Base-by-base conservation (phyloP, 1,284 basidiomycete genomes). In the Boletellus deceptivus region DNA sequence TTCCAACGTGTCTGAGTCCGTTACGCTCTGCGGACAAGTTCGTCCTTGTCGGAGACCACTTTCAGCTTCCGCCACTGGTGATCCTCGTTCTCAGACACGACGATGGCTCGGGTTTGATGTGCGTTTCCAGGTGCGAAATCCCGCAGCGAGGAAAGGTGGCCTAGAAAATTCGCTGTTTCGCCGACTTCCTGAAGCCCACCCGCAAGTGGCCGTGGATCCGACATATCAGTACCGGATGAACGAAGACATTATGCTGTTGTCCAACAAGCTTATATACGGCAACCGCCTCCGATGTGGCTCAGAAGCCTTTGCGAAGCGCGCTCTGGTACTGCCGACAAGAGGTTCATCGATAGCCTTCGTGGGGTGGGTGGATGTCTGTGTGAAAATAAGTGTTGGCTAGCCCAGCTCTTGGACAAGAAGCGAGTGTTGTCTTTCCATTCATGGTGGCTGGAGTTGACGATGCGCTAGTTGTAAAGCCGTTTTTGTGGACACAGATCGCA, bases 171-270 rank as follows among this genome's bases (percentile, higher is more conserved):
- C 92, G 1, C 78, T 99, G 9, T 99, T 99, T 76, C 84, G 90
- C 44, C 78, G 86, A 2, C 79, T 99, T 4, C 92, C 90, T 0
- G 87, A 93, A 41, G 85, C 88, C 0, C 91, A 98, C 62, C 91
- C 92, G 0, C 70, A 83, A 18, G 84, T 93, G 1, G 88, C 97
- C 39, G 82, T 89, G 17, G 86, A 94, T 56, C 78, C 99, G 29
- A 79, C 82, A 0, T 77, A 87, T 48, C 96, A 99, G 66, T 99
- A 99, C 67, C 80, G 97, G 48, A 99, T 99, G 96, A 98, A 96
- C 68, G 82, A 81, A 50, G 93, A 97, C 53, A 98, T 99, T 64
- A 99, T 98, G 96, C 66, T 80, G 8, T 73, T 99, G 11, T 94
- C 93, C 5, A 99, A 99, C 67, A 79, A 78, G 50, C 80, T 99